These are phyloP conservation scores for Pilatotrama ljubarskyi DNA, from an alignment of 768 basidiomycete genomes.

Conservation along the genomic window DNA sequence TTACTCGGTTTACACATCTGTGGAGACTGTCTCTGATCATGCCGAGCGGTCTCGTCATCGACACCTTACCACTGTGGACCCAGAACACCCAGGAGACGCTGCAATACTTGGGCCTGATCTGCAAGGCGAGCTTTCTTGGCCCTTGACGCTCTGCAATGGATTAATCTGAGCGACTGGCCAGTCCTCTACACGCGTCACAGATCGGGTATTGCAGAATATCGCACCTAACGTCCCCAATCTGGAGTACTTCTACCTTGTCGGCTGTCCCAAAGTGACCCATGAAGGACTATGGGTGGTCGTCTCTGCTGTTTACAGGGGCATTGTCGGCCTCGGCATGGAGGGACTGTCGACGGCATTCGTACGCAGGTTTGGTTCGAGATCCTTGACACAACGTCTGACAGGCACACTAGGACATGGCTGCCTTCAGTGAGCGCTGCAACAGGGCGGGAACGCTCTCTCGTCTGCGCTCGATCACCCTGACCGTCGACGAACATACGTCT, in stretches of 20 bases:
- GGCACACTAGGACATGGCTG: constrained; percentile 50
- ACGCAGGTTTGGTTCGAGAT: constrained; percentile 22
- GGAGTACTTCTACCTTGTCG: constrained; percentile 59
- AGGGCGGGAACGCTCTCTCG: constrained; percentile 38
- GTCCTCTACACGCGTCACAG: constrained; percentile 61
- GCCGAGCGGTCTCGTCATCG: constrained; percentile 60
- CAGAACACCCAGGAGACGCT: constrained; percentile 45
- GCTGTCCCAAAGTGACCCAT: constrained; percentile 71
- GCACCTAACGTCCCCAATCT: constrained; percentile 51
- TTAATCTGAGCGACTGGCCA: constrained; percentile 26
- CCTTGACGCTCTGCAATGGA: no score
- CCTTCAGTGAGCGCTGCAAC: constrained; percentile 43
- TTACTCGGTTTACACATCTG: constrained; percentile 53
- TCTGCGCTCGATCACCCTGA: constrained; percentile 60
- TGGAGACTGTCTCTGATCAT: constrained; percentile 68
- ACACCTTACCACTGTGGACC: constrained; percentile 54
- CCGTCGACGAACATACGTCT: constrained; percentile 29
- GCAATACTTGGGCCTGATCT: constrained; percentile 62
- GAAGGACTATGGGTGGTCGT: constrained; percentile 55
- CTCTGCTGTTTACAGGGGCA: constrained; percentile 43
- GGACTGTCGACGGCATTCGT: constrained; percentile 64
- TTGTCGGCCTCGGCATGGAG: constrained; percentile 61
- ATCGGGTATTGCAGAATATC: constrained; percentile 50
- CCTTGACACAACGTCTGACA: not conserved
- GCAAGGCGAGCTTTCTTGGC: constrained; percentile 50